Evolutionary conservation across 2,329 filamentous ascomycete species (phyloP), one percentile per base, ranked within the genome.

Genomic region (Parascedosporium putredinis): DNA sequence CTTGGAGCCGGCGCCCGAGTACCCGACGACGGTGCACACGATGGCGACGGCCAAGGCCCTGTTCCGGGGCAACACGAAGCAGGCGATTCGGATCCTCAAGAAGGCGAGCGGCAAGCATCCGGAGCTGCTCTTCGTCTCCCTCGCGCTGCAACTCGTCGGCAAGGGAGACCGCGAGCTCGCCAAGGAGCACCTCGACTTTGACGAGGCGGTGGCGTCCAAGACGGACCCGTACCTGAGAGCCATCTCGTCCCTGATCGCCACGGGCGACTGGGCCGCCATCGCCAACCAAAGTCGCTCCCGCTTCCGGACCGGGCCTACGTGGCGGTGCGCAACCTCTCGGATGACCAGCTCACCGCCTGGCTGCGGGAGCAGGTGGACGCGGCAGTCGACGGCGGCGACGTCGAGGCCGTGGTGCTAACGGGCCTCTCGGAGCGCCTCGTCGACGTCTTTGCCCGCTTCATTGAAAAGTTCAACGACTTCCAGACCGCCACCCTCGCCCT

Each of bases 221-320:
- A 81, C 83, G 0, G 86, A 93, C 57, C 83, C 86, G 0, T 91
- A 90, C 60, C 75, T 93, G 22, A 83, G 86, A 50, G 86, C 86
- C 5, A 84, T 93, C 45, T 86, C 88, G 22, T 81, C 83, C 3
- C 81, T 87, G 55, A 86, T 93, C 53, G 81, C 83, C 8, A 87
- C 82, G 0, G 83, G 84, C 4, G 78, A 88, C 61, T 93, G 88
- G 88, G 70, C 76, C 16, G 75, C 77, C 36, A 84, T 93, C 36
- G 82, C 85, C 34, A 78, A 83, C 55, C 86, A 89, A 60, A 75
- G 18, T 84, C 86, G 24, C 73, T 94, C 2, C 83, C 86, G 1
- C 74, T 93, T 2, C 75, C 81, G 10, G 86, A 91, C 60, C 81
- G 88, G 31, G 76, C 85, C 18, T 85, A 81, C 50, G 77, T 91